Evolutionary conservation across 805 yeast genomes (phyloP), one percentile per base, ranked within the genome.

Genomic region (Cyberlindnera subsufficiens): DNA sequence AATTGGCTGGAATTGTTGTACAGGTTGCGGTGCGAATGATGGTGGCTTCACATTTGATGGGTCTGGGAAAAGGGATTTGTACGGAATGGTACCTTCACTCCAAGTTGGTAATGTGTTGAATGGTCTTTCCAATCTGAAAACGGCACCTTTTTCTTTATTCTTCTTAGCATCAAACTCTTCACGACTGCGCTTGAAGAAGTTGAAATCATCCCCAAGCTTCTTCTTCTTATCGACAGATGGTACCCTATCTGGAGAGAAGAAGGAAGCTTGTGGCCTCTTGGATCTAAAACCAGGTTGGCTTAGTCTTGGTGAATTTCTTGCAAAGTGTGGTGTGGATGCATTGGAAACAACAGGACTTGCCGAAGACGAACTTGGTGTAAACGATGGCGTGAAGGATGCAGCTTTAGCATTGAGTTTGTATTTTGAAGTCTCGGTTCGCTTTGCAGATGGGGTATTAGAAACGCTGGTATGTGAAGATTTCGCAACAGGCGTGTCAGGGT

Each of bases 21-120:
- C 41, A 4, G 42, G 30, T 10, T 25, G 27, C 5, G 37, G 42
- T 30, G 44, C 46, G 16, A 49, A 35, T 20, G 46, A 43, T 11
- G 47, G 45, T 4, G 47, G 40, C 39, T 45, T 50, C 6, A 43
- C 5, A 14, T 42, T 34, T 9, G 51, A 49, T 8, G 43, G 31
- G 42, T 68, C 68, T 3, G 80, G 75, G 62, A 80, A 78, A 32
- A 75, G 59, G 15, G 67, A 62, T 42, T 69, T 73, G 61, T 78
- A 77, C 2, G 82, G 69, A 44, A 75, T 79, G 35, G 77, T 84
- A 19, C 74, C 61, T 3, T 51, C 52, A 17, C 38, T 69, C 95
- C 95, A 86, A 0, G 90, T 82, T 40, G 95, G 95, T 9, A 86
- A 81, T 0, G 91, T 82, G 33, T 71, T 69, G 59, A 75, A 86